These are phyloP conservation scores for Rhizopus arrhizus DNA, from an alignment of 371 early-diverging fungal genomes.

Conservation along the genomic window DNA sequence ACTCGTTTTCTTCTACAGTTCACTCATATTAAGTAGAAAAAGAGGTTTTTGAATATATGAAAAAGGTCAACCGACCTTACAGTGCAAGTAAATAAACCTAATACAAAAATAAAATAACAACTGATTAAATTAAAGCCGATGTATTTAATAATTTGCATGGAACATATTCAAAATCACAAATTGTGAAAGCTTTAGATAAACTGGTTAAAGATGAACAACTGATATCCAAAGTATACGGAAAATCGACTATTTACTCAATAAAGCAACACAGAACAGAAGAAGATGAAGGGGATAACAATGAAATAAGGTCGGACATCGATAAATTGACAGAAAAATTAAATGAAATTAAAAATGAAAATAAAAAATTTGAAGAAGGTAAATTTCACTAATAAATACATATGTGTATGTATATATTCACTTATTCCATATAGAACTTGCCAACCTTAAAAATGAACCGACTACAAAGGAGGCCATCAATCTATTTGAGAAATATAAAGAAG, in stretches of 20 bases:
- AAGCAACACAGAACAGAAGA: constrained; percentile 10
- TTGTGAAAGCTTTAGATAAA: constrained; percentile 19
- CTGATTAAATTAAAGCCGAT: constrained; percentile 18
- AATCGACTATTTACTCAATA: constrained; percentile 19
- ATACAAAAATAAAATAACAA: not conserved
- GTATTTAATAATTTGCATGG: constrained; percentile 30
- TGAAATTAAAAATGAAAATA: constrained; percentile 6
- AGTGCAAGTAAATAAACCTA: constrained; percentile 23
- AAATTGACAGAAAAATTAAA: not conserved
- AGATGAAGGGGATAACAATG: not conserved
- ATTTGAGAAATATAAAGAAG: constrained; percentile 7
- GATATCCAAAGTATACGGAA: constrained; percentile 25
- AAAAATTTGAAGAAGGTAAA: constrained; percentile 14
- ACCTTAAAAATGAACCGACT: constrained; percentile 13
- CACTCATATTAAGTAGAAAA: constrained; percentile 5
- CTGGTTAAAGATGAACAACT: constrained; percentile 17
- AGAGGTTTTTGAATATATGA: constrained; percentile 26
- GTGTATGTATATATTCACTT: not conserved
- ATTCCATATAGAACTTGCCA: not conserved
- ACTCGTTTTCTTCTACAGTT: not conserved
- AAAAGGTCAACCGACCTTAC: constrained; percentile 27
- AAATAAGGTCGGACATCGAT: not conserved
- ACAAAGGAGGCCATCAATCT: constrained; percentile 16
- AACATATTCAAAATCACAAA: constrained; percentile 21
- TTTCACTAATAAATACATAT: not conserved